Evolutionary conservation across 441 rosid species (phyloP).

Genomic region (Pelargonium citronellum): DNA sequence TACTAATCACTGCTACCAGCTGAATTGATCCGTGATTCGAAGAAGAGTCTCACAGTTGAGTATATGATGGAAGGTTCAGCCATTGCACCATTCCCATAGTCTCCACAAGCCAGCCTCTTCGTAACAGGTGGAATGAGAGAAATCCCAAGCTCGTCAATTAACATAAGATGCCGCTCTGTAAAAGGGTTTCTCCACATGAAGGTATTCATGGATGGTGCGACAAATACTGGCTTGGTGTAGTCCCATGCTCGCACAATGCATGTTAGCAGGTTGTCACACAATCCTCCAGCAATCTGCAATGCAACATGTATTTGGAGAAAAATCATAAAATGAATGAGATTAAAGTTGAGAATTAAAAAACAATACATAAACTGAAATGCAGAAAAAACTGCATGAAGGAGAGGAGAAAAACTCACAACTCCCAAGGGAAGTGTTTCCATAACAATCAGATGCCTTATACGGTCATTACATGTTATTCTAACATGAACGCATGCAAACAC

Average conservation of each 20-base stretch:
- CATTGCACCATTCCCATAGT: constrained; percentile 89
- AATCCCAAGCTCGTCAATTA: constrained; percentile 82
- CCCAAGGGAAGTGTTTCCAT: no score
- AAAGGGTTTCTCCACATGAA: constrained; percentile 91
- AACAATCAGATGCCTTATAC: no score
- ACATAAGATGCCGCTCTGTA: constrained; percentile 69
- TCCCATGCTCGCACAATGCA: constrained; percentile 92
- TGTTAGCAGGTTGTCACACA: constrained; percentile 83
- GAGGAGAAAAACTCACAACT: no score
- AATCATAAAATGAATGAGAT: no score
- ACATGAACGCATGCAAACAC: no score
- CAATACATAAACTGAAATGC: no score
- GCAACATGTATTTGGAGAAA: no score
- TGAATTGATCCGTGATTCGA: constrained; percentile 40
- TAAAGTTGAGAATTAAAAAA: no score
- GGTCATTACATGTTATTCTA: no score
- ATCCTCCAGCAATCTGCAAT: constrained; percentile 78
- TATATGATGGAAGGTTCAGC: constrained; percentile 79
- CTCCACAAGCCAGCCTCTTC: constrained; percentile 82
- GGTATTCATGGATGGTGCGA: constrained; percentile 88
- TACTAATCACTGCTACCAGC: background rate
- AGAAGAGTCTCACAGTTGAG: constrained; percentile 65
- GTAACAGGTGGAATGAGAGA: constrained; percentile 74
- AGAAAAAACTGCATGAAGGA: no score
- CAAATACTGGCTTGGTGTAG: constrained; percentile 64